phyloP scores from a whole-genome alignment of 331 rosid species.

The Malus hybrid region DNA sequence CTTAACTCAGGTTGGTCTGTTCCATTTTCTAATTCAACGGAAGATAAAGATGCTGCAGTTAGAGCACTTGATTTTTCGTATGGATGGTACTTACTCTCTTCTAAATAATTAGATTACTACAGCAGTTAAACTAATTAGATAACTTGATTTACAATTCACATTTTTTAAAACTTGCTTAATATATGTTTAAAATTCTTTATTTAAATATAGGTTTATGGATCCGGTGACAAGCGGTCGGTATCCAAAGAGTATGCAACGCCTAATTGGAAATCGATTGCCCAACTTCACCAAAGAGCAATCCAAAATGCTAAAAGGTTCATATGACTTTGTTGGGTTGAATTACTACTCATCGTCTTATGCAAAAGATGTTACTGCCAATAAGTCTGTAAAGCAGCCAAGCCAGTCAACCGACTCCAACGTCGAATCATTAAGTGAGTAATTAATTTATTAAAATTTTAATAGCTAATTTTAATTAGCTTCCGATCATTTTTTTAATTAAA shows the following conservation, averaged over 20 bases:
- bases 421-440: too few relatives aligned
- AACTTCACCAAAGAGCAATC: not conserved
- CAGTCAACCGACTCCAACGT: not conserved
- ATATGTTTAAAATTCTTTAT: not conserved
- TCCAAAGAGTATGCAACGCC: slow-evolving; percentile 2
- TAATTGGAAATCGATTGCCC: not conserved
- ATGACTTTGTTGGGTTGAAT: slow-evolving; percentile 4
- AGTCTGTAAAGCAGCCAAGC: not conserved
- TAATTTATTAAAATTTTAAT: too few relatives aligned
- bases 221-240: slow-evolving; percentile 6
- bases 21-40: slow-evolving; percentile 1
- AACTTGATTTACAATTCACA: too few relatives aligned
- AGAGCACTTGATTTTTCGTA: slow-evolving; percentile 2
- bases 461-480: too few relatives aligned
- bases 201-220: slow-evolving; percentile 2
- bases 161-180: too few relatives aligned
- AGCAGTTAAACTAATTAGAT: too few relatives aligned
- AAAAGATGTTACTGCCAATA: not conserved
- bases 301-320: slow-evolving; percentile 6
- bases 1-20: not conserved
- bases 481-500: not conserved
- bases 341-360: slow-evolving; percentile 7
- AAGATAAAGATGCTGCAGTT: not conserved
- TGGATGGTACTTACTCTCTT: not conserved
- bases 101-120: not conserved